Base-by-base conservation (phyloP, 768 basidiomycete species). In the Podaxis sp. region DNA sequence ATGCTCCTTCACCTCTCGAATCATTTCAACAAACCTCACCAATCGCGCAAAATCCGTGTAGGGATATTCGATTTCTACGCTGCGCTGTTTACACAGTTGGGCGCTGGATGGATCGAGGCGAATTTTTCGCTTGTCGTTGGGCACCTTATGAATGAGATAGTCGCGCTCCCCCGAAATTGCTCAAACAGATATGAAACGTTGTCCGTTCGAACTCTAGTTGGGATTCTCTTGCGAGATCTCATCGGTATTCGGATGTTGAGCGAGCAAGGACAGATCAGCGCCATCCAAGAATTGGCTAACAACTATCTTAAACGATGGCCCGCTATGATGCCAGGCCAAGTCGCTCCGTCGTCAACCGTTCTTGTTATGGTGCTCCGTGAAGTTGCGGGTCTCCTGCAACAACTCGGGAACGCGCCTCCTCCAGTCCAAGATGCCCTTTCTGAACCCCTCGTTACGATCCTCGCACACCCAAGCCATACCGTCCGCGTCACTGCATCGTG, bases 231-330 rank as follows among this genome's bases (percentile, higher is more conserved):
- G 29, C 80, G 94, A 55, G 93, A 97, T 67, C 81, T 98, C 27
- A 86, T 99, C 49, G 94, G 93, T 2, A 86, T 91, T 1, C 79
- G 96, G 63, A 89, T 97, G 82, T 75, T 98, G 65, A 91, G 91
- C 63, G 96, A 99, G 69, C 93, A 94, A 70, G 96, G 91, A 0
- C 96, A 98, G 74, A 96, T 98, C 51, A 79, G 80, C 27, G 96
- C 96, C 2, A 91, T 97, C 37, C 88, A 91, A 67, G 96, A 97
- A 66, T 77, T 97, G 46, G 87, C 92, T 0, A 87, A 80, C 38
- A 79, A 83, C 3, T 97, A 94, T 71, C 77, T 97, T 63, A 94
- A 91, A 73, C 84, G 93, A 57, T 98, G 94, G 94, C 94, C 95
- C 1, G 90, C 93, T 0, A 84, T 96, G 75, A 88, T 98, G 83